Conservation (phyloP, 306 rosid genomes). For the Calophaca sinica region DNA sequence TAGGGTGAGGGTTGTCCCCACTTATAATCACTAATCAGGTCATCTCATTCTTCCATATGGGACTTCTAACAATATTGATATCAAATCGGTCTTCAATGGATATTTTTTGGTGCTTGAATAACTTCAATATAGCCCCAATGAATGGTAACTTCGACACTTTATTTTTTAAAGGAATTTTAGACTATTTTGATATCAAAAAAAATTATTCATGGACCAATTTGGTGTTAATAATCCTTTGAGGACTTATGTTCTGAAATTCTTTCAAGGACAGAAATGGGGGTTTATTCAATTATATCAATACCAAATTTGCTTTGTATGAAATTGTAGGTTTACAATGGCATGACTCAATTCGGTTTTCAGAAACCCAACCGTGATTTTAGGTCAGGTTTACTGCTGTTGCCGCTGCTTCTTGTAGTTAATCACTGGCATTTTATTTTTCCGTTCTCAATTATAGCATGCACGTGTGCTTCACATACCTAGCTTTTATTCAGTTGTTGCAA, state of each 20-base stretch:
- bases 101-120: constrained; percentile 19
- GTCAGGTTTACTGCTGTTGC: constrained; percentile 52
- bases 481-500: constrained; percentile 39
- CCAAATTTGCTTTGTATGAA: constrained; percentile 42
- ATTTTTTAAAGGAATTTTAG: constrained; percentile 6
- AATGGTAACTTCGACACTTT: not conserved
- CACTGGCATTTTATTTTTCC: constrained; percentile 21
- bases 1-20: too few relatives aligned
- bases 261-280: not conserved
- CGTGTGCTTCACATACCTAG: constrained; percentile 20
- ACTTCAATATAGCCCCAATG: constrained; percentile 18
- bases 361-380: constrained; percentile 71
- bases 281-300: constrained; percentile 27
- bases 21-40: too few relatives aligned
- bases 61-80: too few relatives aligned
- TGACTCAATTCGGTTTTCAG: constrained; percentile 88
- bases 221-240: constrained; percentile 3
- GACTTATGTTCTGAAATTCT: not conserved
- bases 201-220: constrained; percentile 5
- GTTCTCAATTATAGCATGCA: constrained; percentile 11
- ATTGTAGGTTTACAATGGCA: constrained; percentile 87
- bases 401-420: constrained; percentile 16
- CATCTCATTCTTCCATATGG: too few relatives aligned
- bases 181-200: constrained; percentile 19
- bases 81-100: constrained; percentile 30